Conservation (phyloP, 331 rosid genomes). For the Telfairia occidentalis region DNA sequence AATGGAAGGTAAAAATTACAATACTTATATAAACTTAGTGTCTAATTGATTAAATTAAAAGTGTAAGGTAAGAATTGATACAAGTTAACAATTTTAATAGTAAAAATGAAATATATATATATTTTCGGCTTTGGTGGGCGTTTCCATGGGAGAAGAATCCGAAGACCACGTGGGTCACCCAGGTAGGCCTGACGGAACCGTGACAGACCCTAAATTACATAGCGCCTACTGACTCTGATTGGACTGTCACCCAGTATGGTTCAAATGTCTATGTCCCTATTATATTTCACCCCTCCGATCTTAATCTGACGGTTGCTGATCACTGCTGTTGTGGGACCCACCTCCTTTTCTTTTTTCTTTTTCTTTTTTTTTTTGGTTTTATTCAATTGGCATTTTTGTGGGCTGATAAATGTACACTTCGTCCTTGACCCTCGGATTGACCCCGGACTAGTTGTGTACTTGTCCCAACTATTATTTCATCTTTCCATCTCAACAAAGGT, state of each 20-base stretch:
- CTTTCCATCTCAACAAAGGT: no score
- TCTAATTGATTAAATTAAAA: no score
- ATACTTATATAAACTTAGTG: no score
- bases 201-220: constrained; percentile 1
- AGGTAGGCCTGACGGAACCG: constrained; percentile 27
- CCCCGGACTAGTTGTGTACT: background rate
- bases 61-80: no score
- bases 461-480: background rate
- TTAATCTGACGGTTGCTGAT: constrained; percentile 8
- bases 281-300: constrained; percentile 13
- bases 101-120: no score
- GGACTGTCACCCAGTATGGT: constrained; percentile 15
- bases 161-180: constrained; percentile 42
- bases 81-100: no score
- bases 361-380: background rate
- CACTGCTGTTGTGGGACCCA: background rate
- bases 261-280: background rate
- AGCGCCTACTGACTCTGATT: constrained; percentile 14
- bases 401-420: background rate
- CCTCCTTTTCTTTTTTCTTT: background rate
- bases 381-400: background rate
- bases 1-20: no score
- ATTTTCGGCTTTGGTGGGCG: constrained; percentile 8
- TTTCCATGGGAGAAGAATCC: background rate
- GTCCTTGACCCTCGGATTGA: constrained; percentile 5